Evolutionary conservation across 352 stramenopile species (phyloP), one percentile per base, ranked within the genome.

Genomic region (Pythium dissimile): DNA sequence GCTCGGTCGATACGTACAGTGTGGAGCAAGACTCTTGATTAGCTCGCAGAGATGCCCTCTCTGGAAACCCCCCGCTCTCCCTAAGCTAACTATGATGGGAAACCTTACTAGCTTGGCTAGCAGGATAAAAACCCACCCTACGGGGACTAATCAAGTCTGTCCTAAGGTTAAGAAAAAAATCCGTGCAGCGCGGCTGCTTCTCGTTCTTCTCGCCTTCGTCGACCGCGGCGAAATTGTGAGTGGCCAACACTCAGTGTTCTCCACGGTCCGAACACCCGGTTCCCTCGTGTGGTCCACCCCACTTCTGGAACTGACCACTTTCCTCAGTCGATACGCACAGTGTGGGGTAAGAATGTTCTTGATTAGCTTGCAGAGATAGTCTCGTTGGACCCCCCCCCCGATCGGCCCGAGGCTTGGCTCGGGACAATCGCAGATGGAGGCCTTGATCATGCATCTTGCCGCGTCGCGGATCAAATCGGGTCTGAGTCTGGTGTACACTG

Each of bases 391-490:
- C 41, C 41, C 32, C 44, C 54, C 26, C 52, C 27, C 45, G 3
- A n/a, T 18, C 48, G 46, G 11, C 32, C 16, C 31, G 51, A 35
- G 30, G n/a, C 28, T 54, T 50, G 61, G 24, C 38, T 67, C 57
- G 34, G 35, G 28, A 48, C 34, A 56, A 21, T 73, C 61, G 53
- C 45, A 62, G 12, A 45, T 66, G 0, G 56, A 70, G 43, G 54
- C 54, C 44, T 64, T 69, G 60, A 70, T 70, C 66, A 73, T 73
- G 53, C 53, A 38, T 12, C 56, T 69, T 68, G 66, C 67, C 20
- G 50, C 58, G 18, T 68, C 66, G 10, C 53, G 52, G 15, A 67
- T n/a, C 60, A 65, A 67, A 0, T 56, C 66, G 0, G 56, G 56
- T 26, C 30, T 7, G 23, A 73, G 53, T 34, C 56, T 30, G 12